Evolutionary conservation across 768 basidiomycete species (phyloP), one percentile per base, ranked within the genome.

Genomic region (Trametes maxima): DNA sequence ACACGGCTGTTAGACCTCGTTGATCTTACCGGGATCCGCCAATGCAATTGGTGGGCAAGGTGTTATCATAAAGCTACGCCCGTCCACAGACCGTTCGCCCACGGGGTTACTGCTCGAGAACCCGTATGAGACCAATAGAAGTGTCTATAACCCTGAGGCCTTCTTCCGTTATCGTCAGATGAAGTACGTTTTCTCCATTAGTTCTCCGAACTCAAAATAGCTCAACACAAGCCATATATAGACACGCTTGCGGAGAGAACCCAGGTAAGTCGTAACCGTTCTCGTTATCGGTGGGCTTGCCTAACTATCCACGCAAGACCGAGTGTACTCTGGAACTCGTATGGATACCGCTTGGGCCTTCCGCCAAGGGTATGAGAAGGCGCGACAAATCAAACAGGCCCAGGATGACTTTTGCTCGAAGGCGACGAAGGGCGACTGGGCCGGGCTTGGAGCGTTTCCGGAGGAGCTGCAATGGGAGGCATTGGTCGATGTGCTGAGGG

Each of bases 391-490:
- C 48, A 88, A 86, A 68, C 75, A 82, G 44, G 70, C 78, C 28
- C 92, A 92, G 64, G 90, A 94, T 69, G 80, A 78, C 35, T 92
- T 82, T 69, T 92, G 89, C 67, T 68, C 76, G 1, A 74, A 77
- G 44, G 85, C 80, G 3, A 62, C 79, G 11, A 68, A 75, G 5
- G 78, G 80, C 3, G 70, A 81, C n/a, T 83, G 82, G 82, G 69
- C 74, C 0, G 77, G 75, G 8, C 73, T 86, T 43, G 45, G 77
- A 53, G 81, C 80, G 28, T 89, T 88, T 70, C 90, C 90, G 0
- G 82, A 90, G 47, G 82, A 83, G 47, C 76, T 92, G 16, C 83
- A 90, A 68, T 91, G 89, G 90, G 90, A 92, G 68, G 82, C 88
- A 1, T 75, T 92, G 21, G 87, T 89, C 0, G 90, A 92, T 68